Evolutionary conservation across 2,329 filamentous ascomycete genomes (phyloP).

Genomic region (Aureobasidium sp.): DNA sequence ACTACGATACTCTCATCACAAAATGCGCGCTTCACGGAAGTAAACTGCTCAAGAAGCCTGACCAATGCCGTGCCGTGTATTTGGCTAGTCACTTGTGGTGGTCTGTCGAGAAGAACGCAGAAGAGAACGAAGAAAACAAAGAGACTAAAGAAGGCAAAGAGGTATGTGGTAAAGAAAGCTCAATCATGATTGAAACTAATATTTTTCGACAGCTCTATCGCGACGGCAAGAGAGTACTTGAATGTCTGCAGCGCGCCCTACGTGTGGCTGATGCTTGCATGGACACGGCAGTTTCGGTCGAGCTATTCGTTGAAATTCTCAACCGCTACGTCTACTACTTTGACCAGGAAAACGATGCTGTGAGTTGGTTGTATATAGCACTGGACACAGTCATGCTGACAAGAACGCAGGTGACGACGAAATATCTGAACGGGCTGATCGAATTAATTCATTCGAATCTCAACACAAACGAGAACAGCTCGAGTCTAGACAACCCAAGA

Average conservation of each 20-base stretch:
- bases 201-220: conserved; percentile 68
- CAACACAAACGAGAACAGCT: conserved; percentile 74
- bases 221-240: conserved; percentile 92
- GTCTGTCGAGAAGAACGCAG: conserved; percentile 80
- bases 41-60: conserved; percentile 93
- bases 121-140: conserved; percentile 47
- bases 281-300: conserved; percentile 94
- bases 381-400: neutral
- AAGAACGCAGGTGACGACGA: conserved; percentile 69
- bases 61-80: conserved; percentile 95
- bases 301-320: conserved; percentile 95
- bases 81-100: conserved; percentile 97
- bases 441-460: conserved; percentile 97
- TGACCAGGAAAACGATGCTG: conserved; percentile 96
- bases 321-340: conserved; percentile 99
- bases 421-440: conserved; percentile 95
- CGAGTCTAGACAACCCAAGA: conserved; percentile 78
- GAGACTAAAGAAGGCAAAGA: conserved; percentile 22
- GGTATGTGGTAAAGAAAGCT: neutral
- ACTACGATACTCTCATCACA: conserved; percentile 97
- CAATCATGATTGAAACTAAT: neutral
- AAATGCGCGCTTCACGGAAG: conserved; percentile 95
- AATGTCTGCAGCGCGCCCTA: conserved; percentile 90
- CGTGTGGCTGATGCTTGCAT: conserved; percentile 97
- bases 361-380: conserved; percentile 31